These are phyloP conservation scores for Chrysoporthe deuterocubensis DNA, from an alignment of 2,329 filamentous ascomycete genomes.

Conservation along the genomic window DNA sequence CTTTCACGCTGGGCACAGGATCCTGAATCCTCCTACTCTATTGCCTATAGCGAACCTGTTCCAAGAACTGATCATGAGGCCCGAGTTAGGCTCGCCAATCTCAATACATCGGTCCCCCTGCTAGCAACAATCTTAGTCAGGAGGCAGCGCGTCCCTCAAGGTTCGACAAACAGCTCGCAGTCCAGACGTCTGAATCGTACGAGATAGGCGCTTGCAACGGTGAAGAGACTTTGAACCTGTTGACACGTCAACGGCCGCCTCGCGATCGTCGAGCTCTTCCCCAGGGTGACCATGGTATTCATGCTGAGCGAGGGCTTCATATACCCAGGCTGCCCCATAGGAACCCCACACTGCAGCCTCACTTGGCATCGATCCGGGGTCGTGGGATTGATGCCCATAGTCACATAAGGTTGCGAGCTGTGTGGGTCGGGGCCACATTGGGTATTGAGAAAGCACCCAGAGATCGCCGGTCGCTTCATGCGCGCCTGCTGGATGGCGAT, in stretches of 20 bases:
- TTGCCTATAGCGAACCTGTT: background rate
- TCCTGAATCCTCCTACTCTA: background rate
- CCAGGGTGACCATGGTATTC: slow-evolving; percentile 18
- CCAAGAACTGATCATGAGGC: background rate
- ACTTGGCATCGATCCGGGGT: slow-evolving; percentile 8
- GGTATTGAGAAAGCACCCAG: background rate
- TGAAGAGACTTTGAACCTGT: background rate
- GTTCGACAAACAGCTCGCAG: background rate
- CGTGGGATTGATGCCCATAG: slow-evolving; percentile 14
- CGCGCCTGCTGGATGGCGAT: background rate
- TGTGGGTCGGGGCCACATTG: background rate
- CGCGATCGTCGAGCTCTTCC: background rate
- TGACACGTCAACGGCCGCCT: background rate
- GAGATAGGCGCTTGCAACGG: background rate
- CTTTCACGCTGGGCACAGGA: background rate
- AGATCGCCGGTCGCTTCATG: slow-evolving; percentile 1
- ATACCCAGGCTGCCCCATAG: background rate
- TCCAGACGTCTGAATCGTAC: background rate
- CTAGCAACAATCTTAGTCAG: background rate
- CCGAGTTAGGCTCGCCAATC: background rate
- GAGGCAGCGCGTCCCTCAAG: background rate
- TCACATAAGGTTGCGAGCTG: background rate
- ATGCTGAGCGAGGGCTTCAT: background rate
- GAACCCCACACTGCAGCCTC: slow-evolving; percentile 22
- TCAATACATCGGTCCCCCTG: background rate